phyloP scores from a whole-genome alignment of 1,139 yeast genomes.

The Taiozyma onychis region DNA sequence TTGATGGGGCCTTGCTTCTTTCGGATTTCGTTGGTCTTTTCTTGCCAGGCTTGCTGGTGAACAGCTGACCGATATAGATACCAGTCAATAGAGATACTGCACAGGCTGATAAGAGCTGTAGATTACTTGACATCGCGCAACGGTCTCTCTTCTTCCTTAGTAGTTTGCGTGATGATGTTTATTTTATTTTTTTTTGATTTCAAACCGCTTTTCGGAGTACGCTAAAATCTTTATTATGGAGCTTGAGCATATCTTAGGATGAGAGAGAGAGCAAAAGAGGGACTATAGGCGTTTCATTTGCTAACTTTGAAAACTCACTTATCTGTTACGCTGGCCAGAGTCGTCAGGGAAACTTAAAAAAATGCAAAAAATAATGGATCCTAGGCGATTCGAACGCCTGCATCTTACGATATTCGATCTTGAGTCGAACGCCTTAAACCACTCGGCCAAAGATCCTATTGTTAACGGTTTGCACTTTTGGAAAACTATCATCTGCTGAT shows the following conservation, averaged over 20 bases:
- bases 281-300: too few relatives aligned
- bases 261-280: neutral
- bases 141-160: neutral
- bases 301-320: too few relatives aligned
- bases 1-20: constrained; percentile 11
- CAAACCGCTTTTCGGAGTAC: neutral
- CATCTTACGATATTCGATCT: constrained; percentile 2
- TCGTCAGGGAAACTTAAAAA: neutral
- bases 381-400: constrained; percentile 5
- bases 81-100: constrained; percentile 23
- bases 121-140: constrained; percentile 10
- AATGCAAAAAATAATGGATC: constrained; percentile 1
- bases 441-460: constrained; percentile 5
- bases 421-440: constrained; percentile 5
- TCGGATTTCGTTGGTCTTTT: constrained; percentile 1
- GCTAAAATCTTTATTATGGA: neutral
- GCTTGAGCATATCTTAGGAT: neutral
- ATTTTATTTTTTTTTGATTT: neutral
- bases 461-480: neutral
- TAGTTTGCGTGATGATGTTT: neutral
- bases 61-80: constrained; percentile 17
- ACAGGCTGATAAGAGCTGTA: constrained; percentile 19
- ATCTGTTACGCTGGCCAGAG: neutral
- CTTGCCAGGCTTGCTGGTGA: constrained; percentile 1
- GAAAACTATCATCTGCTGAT: too few relatives aligned